Conservation (phyloP, 1,284 basidiomycete species). For the Ceratobasidium sp. region DNA sequence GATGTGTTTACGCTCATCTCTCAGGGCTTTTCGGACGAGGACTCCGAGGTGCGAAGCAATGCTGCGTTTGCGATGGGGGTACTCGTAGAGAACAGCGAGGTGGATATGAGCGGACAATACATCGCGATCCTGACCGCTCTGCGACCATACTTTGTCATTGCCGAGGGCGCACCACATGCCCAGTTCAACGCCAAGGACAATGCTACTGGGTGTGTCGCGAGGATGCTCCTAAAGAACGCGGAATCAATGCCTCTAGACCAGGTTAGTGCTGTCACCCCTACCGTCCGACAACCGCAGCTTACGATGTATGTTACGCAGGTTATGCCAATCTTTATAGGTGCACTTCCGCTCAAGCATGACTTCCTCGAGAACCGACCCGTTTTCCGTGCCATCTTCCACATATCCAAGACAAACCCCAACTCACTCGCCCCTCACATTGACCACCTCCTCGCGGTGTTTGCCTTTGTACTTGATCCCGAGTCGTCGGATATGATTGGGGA, state of each 20-base stretch:
- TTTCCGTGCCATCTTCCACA: conserved; percentile 89
- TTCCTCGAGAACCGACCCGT: conserved; percentile 90
- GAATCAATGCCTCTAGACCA: conserved; percentile 89
- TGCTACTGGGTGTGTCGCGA: conserved; percentile 91
- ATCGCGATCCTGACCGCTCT: conserved; percentile 82
- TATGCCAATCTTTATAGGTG: conserved; percentile 84
- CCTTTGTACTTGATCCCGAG: conserved; percentile 83
- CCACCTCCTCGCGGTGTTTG: conserved; percentile 84
- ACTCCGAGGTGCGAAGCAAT: conserved; percentile 95
- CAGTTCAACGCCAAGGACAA: conserved; percentile 93
- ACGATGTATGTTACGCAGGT: conserved; percentile 61
- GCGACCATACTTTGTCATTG: conserved; percentile 83
- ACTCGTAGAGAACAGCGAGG: conserved; percentile 87
- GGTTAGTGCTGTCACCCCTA: conserved; percentile 48
- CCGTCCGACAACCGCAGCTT: neutral
- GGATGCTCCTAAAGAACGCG: conserved; percentile 88
- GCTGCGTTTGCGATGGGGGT: conserved; percentile 96
- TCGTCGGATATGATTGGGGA: conserved; percentile 80
- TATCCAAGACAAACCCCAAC: conserved; percentile 82
- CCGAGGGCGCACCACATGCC: conserved; percentile 70
- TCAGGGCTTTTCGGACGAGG: conserved; percentile 84
- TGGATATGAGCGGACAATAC: conserved; percentile 89
- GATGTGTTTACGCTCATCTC: conserved; percentile 70
- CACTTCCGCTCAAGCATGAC: conserved; percentile 91
- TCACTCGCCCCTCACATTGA: conserved; percentile 84